phyloP scores from a whole-genome alignment of 352 stramenopile species.

The Phytopythium delawarense region DNA sequence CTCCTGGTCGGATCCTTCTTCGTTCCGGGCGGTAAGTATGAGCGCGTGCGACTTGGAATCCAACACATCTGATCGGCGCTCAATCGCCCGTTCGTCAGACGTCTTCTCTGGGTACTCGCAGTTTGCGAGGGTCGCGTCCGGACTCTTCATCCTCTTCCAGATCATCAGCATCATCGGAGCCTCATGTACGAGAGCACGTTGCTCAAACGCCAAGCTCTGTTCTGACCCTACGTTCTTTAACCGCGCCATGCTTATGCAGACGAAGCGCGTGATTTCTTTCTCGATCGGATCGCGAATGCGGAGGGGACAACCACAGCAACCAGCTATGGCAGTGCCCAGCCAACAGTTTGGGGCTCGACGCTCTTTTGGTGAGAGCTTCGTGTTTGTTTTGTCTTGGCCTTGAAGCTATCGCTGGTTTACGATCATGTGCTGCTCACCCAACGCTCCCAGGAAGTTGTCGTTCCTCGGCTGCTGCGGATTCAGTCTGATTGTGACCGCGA shows the following conservation, averaged over 20 bases:
- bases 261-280: conserved; percentile 47
- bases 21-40: conserved; percentile 51
- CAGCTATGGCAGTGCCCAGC: neutral
- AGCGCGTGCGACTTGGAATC: neutral
- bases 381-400: neutral
- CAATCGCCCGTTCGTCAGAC: conserved; percentile 10
- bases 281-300: conserved; percentile 45
- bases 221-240: neutral
- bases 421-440: neutral
- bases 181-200: conserved; percentile 41
- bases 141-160: conserved; percentile 77
- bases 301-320: conserved; percentile 13
- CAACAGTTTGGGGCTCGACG: neutral
- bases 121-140: conserved; percentile 48
- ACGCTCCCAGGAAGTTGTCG: conserved; percentile 16
- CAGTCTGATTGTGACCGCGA: conserved; percentile 46
- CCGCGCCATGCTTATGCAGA: conserved; percentile 23
- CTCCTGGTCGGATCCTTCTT: conserved; percentile 69
- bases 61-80: neutral
- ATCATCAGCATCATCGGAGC: conserved; percentile 76
- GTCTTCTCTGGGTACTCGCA: conserved; percentile 69
- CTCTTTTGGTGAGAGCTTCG: neutral
- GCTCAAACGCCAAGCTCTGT: neutral
- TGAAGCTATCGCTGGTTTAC: neutral
- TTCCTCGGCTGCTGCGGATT: conserved; percentile 43